Evolutionary conservation across 129 eudicot species (phyloP).

Genomic region (Calendula officinalis): DNA sequence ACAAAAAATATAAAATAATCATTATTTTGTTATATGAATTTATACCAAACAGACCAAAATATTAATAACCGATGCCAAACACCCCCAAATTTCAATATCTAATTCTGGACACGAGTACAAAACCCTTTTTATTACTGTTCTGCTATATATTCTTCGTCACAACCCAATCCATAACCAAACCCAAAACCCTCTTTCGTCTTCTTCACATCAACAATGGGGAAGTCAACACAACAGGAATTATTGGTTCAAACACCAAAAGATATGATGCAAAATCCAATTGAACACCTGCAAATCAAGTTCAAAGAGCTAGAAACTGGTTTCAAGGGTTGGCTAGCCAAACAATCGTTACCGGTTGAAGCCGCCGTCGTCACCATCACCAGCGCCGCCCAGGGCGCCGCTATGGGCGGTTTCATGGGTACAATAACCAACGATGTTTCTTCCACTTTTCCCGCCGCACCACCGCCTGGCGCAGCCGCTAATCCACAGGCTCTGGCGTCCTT

Average conservation of each 20-base stretch:
- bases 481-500: slow-evolving; percentile 72
- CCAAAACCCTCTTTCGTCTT: background rate
- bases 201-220: slow-evolving; percentile 32
- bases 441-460: slow-evolving; percentile 43
- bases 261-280: slow-evolving; percentile 43
- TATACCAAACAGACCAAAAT: no score
- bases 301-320: slow-evolving; percentile 67
- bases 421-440: slow-evolving; percentile 48
- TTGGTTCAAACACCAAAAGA: slow-evolving; percentile 25
- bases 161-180: slow-evolving; percentile 22
- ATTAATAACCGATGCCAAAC: no score
- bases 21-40: no score
- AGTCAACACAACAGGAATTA: slow-evolving; percentile 39
- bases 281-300: slow-evolving; percentile 49
- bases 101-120: no score
- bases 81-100: no score
- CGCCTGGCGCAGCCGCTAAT: slow-evolving; percentile 41
- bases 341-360: slow-evolving; percentile 72
- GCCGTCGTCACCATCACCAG: slow-evolving; percentile 65
- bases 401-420: slow-evolving; percentile 82
- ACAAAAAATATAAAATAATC: no score
- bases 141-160: no score
- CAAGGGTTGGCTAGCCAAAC: slow-evolving; percentile 57
- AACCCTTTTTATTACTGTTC: no score
- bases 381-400: slow-evolving; percentile 76